Evolutionary conservation across 2,329 filamentous ascomycete species (phyloP).

Genomic region (Colletotrichum incanum): DNA sequence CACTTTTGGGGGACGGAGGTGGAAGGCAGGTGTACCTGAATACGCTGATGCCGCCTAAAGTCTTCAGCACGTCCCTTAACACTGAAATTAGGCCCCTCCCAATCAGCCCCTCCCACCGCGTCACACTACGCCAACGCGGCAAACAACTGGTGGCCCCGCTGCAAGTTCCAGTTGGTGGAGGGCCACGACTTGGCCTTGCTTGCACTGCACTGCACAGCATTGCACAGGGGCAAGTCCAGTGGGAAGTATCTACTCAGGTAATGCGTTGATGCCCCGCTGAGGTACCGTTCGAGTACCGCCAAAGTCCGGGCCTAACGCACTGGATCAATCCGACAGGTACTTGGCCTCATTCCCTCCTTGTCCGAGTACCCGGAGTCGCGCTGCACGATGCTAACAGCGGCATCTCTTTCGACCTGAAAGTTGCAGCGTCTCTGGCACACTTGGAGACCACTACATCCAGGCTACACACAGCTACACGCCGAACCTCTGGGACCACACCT

Average conservation of each 20-base stretch:
- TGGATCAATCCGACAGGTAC: not conserved
- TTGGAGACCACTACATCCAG: conserved; percentile 9
- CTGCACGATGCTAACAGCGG: not conserved
- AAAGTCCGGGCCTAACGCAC: conserved; percentile 14
- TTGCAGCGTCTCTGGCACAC: conserved; percentile 20
- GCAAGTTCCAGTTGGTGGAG: conserved; percentile 37
- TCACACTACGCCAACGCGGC: conserved; percentile 27
- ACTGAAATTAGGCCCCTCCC: conserved; percentile 13
- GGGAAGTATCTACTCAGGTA: not conserved
- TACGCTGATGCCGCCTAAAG: conserved; percentile 7
- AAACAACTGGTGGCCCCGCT: conserved; percentile 20
- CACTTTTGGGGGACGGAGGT: not conserved
- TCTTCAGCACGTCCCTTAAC: conserved; percentile 32
- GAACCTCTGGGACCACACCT: conserved; percentile 13
- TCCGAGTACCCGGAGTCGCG: not conserved
- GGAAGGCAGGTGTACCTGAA: not conserved
- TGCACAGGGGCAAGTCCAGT: not conserved
- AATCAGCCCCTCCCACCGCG: conserved; percentile 30
- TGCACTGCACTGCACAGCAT: conserved; percentile 11
- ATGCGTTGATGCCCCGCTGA: conserved; percentile 4
- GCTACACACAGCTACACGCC: conserved; percentile 9
- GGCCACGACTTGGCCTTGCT: conserved; percentile 24
- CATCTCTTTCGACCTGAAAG: conserved; percentile 4
- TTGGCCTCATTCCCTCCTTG: not conserved
- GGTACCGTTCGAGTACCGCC: conserved; percentile 25